Base-by-base conservation (phyloP, 1,139 yeast species). In the Hansenula lynferdii region DNA sequence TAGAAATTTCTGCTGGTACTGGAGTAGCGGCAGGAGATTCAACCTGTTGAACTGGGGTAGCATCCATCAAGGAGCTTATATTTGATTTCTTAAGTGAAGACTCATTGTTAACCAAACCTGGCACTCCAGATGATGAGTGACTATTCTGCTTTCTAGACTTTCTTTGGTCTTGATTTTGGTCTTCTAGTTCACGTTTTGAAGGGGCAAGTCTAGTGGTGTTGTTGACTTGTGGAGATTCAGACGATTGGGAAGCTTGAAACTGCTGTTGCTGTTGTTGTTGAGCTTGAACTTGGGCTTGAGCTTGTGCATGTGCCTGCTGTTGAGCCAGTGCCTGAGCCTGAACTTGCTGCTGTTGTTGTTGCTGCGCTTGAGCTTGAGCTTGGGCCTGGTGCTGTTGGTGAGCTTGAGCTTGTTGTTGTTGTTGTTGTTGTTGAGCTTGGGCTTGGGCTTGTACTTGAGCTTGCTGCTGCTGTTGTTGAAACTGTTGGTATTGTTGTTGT, bases 101-200 rank as follows among this genome's bases (percentile, higher is more conserved):
- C 12, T 15, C 36, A 21, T 15, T 21, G 11, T 15, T 30, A 18
- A 28, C 30, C 14, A 28, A 28, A 17, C 18, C 18, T 25, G 23
- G 8, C 10, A 14, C 9, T 25, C 34, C 18, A 18, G 40, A n/a
- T 6, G 27, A 31, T 31, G 17, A 15, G 8, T 25, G 23, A 11
- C 10, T 19, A 12, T 25, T 37, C 18, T 19, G 40, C 17, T 37
- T 37, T 17, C 34, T 37, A n/a, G 26, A 2, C 16, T 37, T 37
- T 31, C 41, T 32, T 28, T 27, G 31, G n/a, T 19, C 16, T 23
- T 29, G 20, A 22, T 18, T 10, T 32, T 29, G 43, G 6, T 44
- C 44, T 23, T 48, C 48, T 28, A 36, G 34, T 32, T 48, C 47
- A 38, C 50, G 44, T 25, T 37, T 36, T 12, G 38, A 12, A 16